These are phyloP conservation scores for Curvularia eragrostidis DNA, from an alignment of 2,329 filamentous ascomycete species.

Conservation along the genomic window DNA sequence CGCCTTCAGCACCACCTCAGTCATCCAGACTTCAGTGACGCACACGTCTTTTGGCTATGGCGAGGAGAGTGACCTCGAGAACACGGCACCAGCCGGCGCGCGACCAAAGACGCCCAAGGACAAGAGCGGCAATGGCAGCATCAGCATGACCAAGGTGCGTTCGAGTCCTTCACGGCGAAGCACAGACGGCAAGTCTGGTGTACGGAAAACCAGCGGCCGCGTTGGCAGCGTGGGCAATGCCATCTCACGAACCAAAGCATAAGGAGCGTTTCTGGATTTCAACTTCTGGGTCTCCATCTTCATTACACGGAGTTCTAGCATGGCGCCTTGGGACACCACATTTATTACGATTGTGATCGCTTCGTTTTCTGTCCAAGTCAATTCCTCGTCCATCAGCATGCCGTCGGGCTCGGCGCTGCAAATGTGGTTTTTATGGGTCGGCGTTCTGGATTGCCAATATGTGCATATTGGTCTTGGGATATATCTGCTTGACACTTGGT, in stretches of 20 bases:
- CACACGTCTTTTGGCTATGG: conserved; percentile 44
- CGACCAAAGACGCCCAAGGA: conserved; percentile 56
- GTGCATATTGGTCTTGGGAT: conserved; percentile 23
- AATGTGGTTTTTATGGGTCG: conserved; percentile 29
- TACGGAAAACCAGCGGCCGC: conserved; percentile 60
- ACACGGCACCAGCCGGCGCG: conserved; percentile 44
- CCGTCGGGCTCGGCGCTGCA: conserved; percentile 19
- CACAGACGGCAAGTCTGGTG: conserved; percentile 57
- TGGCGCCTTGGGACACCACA: conserved; percentile 12
- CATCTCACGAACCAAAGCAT: conserved; percentile 39
- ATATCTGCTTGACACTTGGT: conserved; percentile 20
- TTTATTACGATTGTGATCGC: conserved; percentile 8
- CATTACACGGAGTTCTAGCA: conserved; percentile 18
- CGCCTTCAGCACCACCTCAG: conserved; percentile 74
- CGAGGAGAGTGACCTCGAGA: conserved; percentile 58
- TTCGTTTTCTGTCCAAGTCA: conserved; percentile 20
- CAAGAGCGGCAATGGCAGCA: conserved; percentile 51
- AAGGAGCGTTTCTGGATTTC: conserved; percentile 19
- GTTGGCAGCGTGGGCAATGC: conserved; percentile 55
- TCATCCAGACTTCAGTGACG: conserved; percentile 47
- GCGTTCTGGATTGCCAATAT: conserved; percentile 32
- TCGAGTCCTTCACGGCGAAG: conserved; percentile 55
- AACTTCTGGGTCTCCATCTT: conserved; percentile 17
- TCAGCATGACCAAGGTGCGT: conserved; percentile 55
- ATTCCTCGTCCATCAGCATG: conserved; percentile 24